Evolutionary conservation across 2,329 filamentous ascomycete genomes (phyloP).

Genomic region (Rhexocercosporidium sp.): DNA sequence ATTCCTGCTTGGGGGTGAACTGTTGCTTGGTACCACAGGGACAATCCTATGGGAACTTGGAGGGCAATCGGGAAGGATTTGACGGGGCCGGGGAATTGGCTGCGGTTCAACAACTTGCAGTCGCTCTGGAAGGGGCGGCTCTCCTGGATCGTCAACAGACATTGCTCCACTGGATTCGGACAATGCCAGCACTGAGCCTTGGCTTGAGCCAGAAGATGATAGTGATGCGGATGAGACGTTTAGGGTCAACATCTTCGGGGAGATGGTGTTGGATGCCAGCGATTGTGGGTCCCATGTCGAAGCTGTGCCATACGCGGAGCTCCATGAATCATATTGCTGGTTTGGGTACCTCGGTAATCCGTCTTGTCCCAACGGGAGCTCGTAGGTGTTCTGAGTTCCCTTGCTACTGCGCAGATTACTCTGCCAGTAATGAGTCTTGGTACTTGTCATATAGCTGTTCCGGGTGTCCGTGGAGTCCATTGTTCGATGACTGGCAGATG

Average conservation of each 20-base stretch:
- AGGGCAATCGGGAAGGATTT: constrained; percentile 29
- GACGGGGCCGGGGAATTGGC: constrained; percentile 24
- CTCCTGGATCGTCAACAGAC: constrained; percentile 23
- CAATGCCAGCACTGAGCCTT: constrained; percentile 20
- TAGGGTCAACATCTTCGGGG: constrained; percentile 34
- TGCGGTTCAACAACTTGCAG: constrained; percentile 21
- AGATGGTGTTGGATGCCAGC: constrained; percentile 32
- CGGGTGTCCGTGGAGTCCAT: background rate
- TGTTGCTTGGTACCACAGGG: constrained; percentile 26
- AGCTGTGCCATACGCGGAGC: background rate
- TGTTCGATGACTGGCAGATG: constrained; percentile 17
- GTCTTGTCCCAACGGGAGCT: constrained; percentile 21
- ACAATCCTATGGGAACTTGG: constrained; percentile 16
- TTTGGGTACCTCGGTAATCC: constrained; percentile 26
- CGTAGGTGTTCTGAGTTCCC: constrained; percentile 17
- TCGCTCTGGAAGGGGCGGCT: constrained; percentile 18
- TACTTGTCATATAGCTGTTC: background rate
- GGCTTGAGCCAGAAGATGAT: constrained; percentile 32
- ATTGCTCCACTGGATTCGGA: constrained; percentile 24
- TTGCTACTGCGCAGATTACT: constrained; percentile 7
- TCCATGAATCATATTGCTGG: constrained; percentile 26
- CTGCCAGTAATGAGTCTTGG: constrained; percentile 26
- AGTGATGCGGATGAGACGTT: constrained; percentile 23
- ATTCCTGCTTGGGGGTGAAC: constrained; percentile 16
- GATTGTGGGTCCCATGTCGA: constrained; percentile 23